Conservation (phyloP, 768 basidiomycete species). For the Candolleomyces aberdarensis region DNA sequence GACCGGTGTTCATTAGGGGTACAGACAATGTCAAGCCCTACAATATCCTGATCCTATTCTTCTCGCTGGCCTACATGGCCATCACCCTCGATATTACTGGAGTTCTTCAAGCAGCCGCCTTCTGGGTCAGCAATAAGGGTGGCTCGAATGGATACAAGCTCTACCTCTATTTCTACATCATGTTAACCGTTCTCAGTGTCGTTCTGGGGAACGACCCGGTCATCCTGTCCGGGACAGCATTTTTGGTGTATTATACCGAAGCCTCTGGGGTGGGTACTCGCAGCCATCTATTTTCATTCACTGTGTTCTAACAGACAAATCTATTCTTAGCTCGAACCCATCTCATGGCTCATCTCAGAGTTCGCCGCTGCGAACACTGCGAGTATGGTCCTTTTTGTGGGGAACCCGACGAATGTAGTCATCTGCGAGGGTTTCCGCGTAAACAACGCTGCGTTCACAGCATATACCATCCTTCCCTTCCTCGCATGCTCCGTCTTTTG, state of each 20-base stretch:
- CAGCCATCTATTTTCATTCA: background rate
- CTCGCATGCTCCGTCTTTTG: constrained; percentile 64
- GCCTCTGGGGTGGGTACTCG: constrained; percentile 37
- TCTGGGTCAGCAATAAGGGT: constrained; percentile 82
- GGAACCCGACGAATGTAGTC: constrained; percentile 93
- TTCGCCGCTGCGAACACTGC: constrained; percentile 81
- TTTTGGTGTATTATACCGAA: constrained; percentile 83
- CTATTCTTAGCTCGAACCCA: constrained; percentile 36
- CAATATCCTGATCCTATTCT: constrained; percentile 91
- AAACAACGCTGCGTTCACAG: constrained; percentile 75
- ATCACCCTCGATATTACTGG: constrained; percentile 91
- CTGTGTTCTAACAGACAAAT: background rate
- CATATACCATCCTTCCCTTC: constrained; percentile 81
- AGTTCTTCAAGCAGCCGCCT: constrained; percentile 80
- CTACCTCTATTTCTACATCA: constrained; percentile 77
- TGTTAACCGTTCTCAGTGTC: constrained; percentile 75
- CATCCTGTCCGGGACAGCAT: constrained; percentile 87
- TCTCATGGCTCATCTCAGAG: constrained; percentile 71
- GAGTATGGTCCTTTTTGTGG: constrained; percentile 73
- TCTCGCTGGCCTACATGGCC: constrained; percentile 89
- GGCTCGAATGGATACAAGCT: constrained; percentile 69
- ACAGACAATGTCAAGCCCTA: constrained; percentile 79
- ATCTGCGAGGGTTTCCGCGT: constrained; percentile 83
- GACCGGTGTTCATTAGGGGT: constrained; percentile 9
- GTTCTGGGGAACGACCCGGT: constrained; percentile 94